These are phyloP conservation scores for Aspergillus japonicus DNA, from an alignment of 2,329 filamentous ascomycete genomes.

Conservation along the genomic window DNA sequence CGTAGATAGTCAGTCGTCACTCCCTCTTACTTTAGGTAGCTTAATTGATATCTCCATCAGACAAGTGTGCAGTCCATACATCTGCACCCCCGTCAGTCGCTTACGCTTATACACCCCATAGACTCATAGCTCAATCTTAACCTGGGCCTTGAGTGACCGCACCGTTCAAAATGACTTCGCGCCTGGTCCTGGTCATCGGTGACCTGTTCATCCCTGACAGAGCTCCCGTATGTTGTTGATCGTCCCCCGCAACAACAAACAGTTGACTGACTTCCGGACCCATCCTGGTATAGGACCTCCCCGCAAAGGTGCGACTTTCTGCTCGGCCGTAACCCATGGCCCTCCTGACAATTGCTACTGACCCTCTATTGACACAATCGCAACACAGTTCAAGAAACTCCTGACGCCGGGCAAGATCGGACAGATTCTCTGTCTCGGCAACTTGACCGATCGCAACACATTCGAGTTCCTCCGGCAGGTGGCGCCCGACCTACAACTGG, in stretches of 20 bases:
- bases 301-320: conserved; percentile 66
- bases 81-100: conserved; percentile 3
- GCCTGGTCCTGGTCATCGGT: conserved; percentile 86
- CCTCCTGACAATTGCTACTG: conserved; percentile 4
- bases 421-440: conserved; percentile 76
- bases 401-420: conserved; percentile 80
- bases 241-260: conserved; percentile 16
- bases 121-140: conserved; percentile 13
- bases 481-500: conserved; percentile 68
- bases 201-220: conserved; percentile 93
- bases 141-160: conserved; percentile 30
- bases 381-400: conserved; percentile 74
- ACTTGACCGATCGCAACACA: conserved; percentile 74
- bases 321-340: conserved; percentile 4
- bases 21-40: conserved; percentile 6
- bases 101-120: not conserved
- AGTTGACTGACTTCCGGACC: conserved; percentile 15
- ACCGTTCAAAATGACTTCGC: conserved; percentile 64
- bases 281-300: conserved; percentile 63
- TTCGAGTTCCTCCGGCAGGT: conserved; percentile 78
- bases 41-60: conserved; percentile 1
- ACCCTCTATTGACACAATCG: conserved; percentile 15
- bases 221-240: conserved; percentile 61
- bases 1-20: conserved; percentile 10
- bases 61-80: not conserved